Conservation (phyloP, 352 stramenopile species). For the Phytophthora syringae region DNA sequence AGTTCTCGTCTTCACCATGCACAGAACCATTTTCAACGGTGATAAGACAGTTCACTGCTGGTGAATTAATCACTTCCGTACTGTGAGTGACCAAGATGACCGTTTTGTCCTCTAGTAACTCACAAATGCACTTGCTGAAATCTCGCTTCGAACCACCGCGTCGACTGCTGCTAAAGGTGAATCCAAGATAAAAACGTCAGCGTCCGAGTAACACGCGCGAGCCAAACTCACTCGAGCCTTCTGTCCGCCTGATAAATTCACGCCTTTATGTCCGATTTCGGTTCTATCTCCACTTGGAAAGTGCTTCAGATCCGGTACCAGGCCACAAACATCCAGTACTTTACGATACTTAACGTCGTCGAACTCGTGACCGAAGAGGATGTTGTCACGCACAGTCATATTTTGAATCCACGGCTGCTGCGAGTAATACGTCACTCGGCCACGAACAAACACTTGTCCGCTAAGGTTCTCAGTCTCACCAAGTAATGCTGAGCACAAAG, state of each 20-base stretch:
- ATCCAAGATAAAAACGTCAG: slow-evolving; percentile 87
- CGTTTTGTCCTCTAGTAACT: slow-evolving; percentile 44
- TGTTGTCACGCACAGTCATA: slow-evolving; percentile 91
- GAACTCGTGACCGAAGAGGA: slow-evolving; percentile 83
- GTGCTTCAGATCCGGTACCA: slow-evolving; percentile 84
- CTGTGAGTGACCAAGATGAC: slow-evolving; percentile 92
- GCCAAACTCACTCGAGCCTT: slow-evolving; percentile 78
- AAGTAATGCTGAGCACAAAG: slow-evolving; percentile 39
- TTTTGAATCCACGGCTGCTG: slow-evolving; percentile 94
- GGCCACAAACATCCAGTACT: slow-evolving; percentile 63
- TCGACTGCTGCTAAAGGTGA: slow-evolving; percentile 80
- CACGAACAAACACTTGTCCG: slow-evolving; percentile 32
- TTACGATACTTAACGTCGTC: slow-evolving; percentile 39
- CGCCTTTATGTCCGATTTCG: slow-evolving; percentile 95
- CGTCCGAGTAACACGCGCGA: slow-evolving; percentile 61
- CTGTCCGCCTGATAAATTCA: slow-evolving; percentile 94
- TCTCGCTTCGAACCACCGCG: slow-evolving; percentile 86
- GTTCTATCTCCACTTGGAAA: slow-evolving; percentile 89
- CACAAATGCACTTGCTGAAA: slow-evolving; percentile 62
- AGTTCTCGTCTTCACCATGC: background rate
- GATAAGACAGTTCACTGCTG: slow-evolving; percentile 26
- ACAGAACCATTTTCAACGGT: slow-evolving; percentile 7
- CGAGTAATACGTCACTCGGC: slow-evolving; percentile 55
- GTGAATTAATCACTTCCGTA: slow-evolving; percentile 50
- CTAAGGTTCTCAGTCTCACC: slow-evolving; percentile 76